Evolutionary conservation across 371 early-diverging fungal genomes (phyloP), one percentile per base, ranked within the genome.

Genomic region (Mucor circinelloides): DNA sequence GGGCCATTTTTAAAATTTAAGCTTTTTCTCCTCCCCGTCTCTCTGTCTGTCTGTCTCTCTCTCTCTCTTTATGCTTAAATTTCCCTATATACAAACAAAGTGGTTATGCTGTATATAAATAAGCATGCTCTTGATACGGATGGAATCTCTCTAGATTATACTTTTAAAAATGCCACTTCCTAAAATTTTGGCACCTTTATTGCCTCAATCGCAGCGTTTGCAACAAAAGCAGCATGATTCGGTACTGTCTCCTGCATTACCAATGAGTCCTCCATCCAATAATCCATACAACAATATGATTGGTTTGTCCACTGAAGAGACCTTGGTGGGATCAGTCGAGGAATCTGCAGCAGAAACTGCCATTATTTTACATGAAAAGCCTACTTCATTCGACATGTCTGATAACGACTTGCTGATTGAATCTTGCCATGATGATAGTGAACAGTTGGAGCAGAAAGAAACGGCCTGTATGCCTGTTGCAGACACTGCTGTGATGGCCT

Each of bases 161-260:
- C 31, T 55, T 27, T 55, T 15, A 55, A 27, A 63, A 36, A 63
- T 63, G 63, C 36, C 63, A 63, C 23, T 63, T 32, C 63, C 31
- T 30, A 63, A 63, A 50, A 52, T 63, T 31, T 52, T 63, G 63
- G 63, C 34, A 36, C 63, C 63, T 7, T 36, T 52, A 23, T 52
- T 63, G 27, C 63, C 63, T 50, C n/a, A 32, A 32, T 23, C 62
- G 9, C 52, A 50, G 25, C 46, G 27, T 27, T 28, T 42, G 5
- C n/a, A 42, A 10, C 19, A 21, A 30, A 60, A 59, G 46, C 32
- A 19, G 34, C 9, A 34, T 50, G 50, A 36, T 6, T 27, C 32
- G 10, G 63, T 63, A n/a, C 36, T 63, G 21, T 63, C 63, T 25
- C 63, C 63, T 36, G 12, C 38, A 17, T 23, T 63, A n/a, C 63